Conservation (phyloP, 2,329 filamentous ascomycete genomes). For the Hymenoscyphus fructigenus region DNA sequence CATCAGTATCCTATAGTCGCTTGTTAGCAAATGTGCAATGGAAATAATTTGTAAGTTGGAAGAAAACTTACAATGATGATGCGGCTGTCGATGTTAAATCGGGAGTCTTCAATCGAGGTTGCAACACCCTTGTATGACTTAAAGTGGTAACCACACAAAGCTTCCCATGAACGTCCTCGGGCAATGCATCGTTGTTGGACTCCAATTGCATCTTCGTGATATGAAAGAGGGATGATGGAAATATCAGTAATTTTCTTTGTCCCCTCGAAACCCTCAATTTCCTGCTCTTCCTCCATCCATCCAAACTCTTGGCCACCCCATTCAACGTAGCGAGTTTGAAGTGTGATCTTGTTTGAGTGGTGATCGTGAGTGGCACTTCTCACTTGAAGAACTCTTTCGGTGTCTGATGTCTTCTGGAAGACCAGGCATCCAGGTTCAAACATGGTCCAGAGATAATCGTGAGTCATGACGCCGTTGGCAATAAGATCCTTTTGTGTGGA, state of each 20-base stretch:
- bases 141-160: slow-evolving; percentile 9
- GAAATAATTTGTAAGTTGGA: neutral
- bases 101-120: slow-evolving; percentile 5
- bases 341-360: neutral
- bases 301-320: slow-evolving; percentile 10
- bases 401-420: slow-evolving; percentile 8
- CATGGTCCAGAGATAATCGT: slow-evolving; percentile 39
- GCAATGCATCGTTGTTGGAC: slow-evolving; percentile 11
- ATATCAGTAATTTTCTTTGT: slow-evolving; percentile 12
- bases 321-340: slow-evolving; percentile 10
- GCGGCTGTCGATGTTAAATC: slow-evolving; percentile 8
- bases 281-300: slow-evolving; percentile 3
- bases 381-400: slow-evolving; percentile 9
- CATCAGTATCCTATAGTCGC: slow-evolving; percentile 3
- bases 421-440: slow-evolving; percentile 35
- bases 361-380: neutral
- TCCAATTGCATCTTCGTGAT: slow-evolving; percentile 7
- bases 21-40: neutral
- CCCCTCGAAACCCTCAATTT: slow-evolving; percentile 7
- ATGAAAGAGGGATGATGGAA: slow-evolving; percentile 6
- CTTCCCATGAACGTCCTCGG: slow-evolving; percentile 7
- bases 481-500: slow-evolving; percentile 37
- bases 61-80: slow-evolving; percentile 12
- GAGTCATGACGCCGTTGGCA: slow-evolving; percentile 39
- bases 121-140: slow-evolving; percentile 8